A percentile compares a stretch with the other conserved stretches of the same genome.
phyloP scores from a whole-genome alignment of 495 filamentous ascomycete genomes.

The Podospora bellae-mahoneyi region DNA sequence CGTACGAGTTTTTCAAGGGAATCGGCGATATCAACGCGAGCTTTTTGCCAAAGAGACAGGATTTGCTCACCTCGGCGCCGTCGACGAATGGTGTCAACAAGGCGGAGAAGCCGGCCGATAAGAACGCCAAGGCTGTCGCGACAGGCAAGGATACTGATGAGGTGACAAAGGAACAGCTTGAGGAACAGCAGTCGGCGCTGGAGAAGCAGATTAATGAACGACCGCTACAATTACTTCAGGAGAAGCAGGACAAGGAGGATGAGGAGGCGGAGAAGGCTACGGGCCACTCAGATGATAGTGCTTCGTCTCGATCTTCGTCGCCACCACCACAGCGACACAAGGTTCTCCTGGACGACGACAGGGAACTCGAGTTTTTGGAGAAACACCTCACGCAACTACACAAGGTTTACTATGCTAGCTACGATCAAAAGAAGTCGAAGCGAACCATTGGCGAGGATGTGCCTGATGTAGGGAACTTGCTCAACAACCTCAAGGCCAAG shows the following conservation, averaged over 20 bases:
- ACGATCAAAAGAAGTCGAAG: conserved; percentile 42
- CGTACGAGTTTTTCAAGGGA: conserved; percentile 96
- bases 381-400: conserved; percentile 72
- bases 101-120: conserved; percentile 22
- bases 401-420: conserved; percentile 73
- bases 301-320: conserved; percentile 35
- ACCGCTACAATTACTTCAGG: conserved; percentile 82
- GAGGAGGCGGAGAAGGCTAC: conserved; percentile 56
- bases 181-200: conserved; percentile 79
- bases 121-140: conserved; percentile 51
- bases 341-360: conserved; percentile 79
- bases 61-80: conserved; percentile 49
- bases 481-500: conserved; percentile 70
- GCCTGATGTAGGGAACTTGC: conserved; percentile 78
- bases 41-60: conserved; percentile 86
- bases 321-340: conserved; percentile 59
- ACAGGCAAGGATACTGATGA: conserved; percentile 58
- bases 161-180: conserved; percentile 68
- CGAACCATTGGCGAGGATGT: conserved; percentile 61
- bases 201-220: conserved; percentile 85
- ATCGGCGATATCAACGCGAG: conserved; percentile 99
- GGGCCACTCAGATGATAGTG: conserved; percentile 33
- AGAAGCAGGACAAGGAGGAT: conserved; percentile 80
- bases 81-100: conserved; percentile 19
- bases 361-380: conserved; percentile 71